Evolutionary conservation across 805 yeast species (phyloP), one percentile per base, ranked within the genome.

Genomic region (Komagataella mondaviorum): DNA sequence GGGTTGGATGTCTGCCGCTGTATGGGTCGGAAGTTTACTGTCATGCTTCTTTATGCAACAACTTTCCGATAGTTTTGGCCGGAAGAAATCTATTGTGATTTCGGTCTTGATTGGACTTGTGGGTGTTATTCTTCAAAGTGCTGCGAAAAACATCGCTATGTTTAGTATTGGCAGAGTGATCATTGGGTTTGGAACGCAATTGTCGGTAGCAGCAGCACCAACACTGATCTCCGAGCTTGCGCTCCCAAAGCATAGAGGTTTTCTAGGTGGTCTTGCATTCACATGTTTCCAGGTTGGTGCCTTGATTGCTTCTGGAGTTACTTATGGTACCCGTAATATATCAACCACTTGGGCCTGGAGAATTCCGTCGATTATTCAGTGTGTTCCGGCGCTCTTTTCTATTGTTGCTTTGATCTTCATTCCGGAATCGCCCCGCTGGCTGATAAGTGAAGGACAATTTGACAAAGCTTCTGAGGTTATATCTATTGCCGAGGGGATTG

Each of bases 101-200:
- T 60, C 68, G 48, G 56, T 61, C 22, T 18, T 57, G 23, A 46
- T 64, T 45, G 54, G 63, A 10, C 50, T 60, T 18, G 51, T 65
- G 12, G 75, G 74, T 6, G 69, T 66, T n/a, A 63, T 61, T 1
- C 56, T 69, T 45, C 74, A 70, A 54, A 63, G 70, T 18, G 65
- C 69, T 3, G 66, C 75, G 23, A 61, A 57, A 51, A 63, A 68
- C 51, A 59, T 63, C 23, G 67, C 64, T 2, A 68, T 69, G 66
- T 69, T 70, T 55, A 54, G 66, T 50, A 59, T 63, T 43, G 67
- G 66, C 6, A 62, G 74, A 53, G 57, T 70, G 30, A 55, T 70
- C 10, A 54, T 69, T 48, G 73, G 74, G 23, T 52, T 66, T 47
- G 73, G 70, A 2, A 57, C 56, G n/a, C 58, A 62, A 12, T 51